Conservation (phyloP, 2,329 filamentous ascomycete species). For the Diaporthe sp. region DNA sequence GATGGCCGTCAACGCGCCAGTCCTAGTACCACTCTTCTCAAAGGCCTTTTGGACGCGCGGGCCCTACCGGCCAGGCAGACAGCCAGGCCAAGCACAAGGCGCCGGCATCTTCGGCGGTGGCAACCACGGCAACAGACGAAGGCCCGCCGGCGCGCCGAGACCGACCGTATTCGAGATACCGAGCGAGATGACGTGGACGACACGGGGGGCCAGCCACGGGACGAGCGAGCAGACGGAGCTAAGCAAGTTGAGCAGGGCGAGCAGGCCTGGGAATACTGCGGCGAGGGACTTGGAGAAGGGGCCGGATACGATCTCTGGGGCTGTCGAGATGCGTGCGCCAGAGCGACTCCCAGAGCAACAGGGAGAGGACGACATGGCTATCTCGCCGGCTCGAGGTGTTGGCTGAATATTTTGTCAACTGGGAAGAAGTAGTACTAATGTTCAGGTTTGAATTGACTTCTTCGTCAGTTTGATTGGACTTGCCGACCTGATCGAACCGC, state of each 20-base stretch:
- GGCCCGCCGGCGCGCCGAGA: neutral
- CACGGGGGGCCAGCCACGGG: neutral
- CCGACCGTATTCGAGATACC: neutral
- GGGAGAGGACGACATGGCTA: neutral
- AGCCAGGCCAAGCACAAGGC: neutral
- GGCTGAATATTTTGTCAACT: neutral
- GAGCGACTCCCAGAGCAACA: neutral
- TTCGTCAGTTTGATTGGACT: neutral
- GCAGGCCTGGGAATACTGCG: neutral
- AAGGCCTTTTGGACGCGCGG: constrained; percentile 36
- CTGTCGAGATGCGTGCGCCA: neutral
- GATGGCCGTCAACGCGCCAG: constrained; percentile 37
- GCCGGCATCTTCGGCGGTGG: neutral
- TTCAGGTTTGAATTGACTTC: neutral
- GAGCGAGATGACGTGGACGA: constrained; percentile 4
- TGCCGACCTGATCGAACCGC: neutral
- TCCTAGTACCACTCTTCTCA: constrained; percentile 35
- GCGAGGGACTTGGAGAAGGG: neutral
- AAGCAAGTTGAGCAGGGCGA: neutral
- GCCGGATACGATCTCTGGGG: neutral
- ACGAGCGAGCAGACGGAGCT: constrained; percentile 14
- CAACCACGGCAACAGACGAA: neutral
- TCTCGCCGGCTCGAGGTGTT: neutral
- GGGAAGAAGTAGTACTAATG: neutral
- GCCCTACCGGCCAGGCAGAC: constrained; percentile 24